Percentiles rank a stretch among this genome's conserved stretches.
Evolutionary conservation across 1,284 basidiomycete species (phyloP).

Genomic region (Neolentinus lepideus): DNA sequence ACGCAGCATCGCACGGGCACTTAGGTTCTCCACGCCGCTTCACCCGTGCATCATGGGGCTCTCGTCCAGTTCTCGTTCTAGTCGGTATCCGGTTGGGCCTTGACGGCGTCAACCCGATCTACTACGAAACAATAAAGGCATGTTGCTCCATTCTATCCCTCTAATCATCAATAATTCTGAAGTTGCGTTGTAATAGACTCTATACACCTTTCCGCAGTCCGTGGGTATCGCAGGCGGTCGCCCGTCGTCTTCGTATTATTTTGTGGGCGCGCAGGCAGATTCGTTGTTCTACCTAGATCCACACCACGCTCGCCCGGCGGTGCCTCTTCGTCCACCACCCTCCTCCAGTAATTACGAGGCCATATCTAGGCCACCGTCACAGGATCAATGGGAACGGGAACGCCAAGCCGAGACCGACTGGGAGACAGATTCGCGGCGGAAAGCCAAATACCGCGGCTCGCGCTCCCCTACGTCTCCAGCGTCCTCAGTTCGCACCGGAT

Average conservation of each 20-base stretch:
- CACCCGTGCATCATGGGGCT: conserved; percentile 58
- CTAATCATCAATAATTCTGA: neutral
- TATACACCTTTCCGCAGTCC: conserved; percentile 92
- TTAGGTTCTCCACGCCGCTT: conserved; percentile 25
- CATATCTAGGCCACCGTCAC: neutral
- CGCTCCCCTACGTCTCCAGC: conserved; percentile 46
- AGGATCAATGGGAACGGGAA: neutral
- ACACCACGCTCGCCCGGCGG: conserved; percentile 79
- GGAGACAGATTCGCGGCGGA: neutral
- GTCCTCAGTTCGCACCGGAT: conserved; percentile 35
- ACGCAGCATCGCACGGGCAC: conserved; percentile 61
- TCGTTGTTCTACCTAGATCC: conserved; percentile 95
- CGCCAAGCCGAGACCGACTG: neutral
- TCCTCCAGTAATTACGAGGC: conserved; percentile 7
- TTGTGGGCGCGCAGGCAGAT: conserved; percentile 88
- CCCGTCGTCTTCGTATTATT: conserved; percentile 95
- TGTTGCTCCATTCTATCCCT: neutral
- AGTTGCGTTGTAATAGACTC: conserved; percentile 37
- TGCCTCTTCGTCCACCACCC: conserved; percentile 62
- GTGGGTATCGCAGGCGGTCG: conserved; percentile 95
- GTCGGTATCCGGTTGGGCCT: conserved; percentile 86
- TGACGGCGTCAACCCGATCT: conserved; percentile 91
- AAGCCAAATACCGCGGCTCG: conserved; percentile 14
- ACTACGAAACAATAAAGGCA: conserved; percentile 92
- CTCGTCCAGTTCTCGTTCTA: conserved; percentile 80